A percentile compares a stretch with the other conserved stretches of the same genome.
These are phyloP conservation scores for Camellia granthamiana DNA, from an alignment of 148 eudicot genomes.

Conservation along the genomic window DNA sequence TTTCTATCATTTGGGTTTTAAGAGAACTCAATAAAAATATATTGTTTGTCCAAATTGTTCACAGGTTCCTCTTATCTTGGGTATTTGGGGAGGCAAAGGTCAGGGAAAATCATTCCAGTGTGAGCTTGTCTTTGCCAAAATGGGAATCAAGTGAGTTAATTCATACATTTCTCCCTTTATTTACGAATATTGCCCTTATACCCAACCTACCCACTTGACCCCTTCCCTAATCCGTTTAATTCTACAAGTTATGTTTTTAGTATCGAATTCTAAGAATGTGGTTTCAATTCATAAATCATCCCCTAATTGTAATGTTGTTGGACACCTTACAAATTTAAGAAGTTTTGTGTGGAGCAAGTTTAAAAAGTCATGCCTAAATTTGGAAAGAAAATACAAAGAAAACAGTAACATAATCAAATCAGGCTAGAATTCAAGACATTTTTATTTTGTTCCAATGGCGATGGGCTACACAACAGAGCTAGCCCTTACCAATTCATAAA, in stretches of 20 bases:
- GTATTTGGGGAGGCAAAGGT: constrained; percentile 50
- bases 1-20: not conserved
- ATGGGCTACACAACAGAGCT: too few species aligned
- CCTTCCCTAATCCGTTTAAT: not conserved
- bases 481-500: too few species aligned
- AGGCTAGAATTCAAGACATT: not conserved
- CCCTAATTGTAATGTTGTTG: not conserved
- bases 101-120: constrained; percentile 53
- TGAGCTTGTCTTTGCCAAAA: constrained; percentile 44
- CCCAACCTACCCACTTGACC: not conserved
- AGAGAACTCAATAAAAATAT: not conserved
- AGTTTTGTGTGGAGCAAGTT: not conserved
- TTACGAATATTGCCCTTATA: too few species aligned
- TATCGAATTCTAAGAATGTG: too few species aligned
- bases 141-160: constrained; percentile 41
- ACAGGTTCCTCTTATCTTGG: constrained; percentile 41
- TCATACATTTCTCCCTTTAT: not conserved
- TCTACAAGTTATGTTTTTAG: too few species aligned
- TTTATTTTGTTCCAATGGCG: not conserved
- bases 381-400: too few species aligned
- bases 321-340: not conserved
- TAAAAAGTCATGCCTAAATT: too few species aligned
- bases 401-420: too few species aligned
- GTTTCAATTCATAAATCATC: too few species aligned
- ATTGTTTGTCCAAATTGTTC: not conserved